Conservation (phyloP, 2,329 filamentous ascomycete species). For the Claviceps capensis region DNA sequence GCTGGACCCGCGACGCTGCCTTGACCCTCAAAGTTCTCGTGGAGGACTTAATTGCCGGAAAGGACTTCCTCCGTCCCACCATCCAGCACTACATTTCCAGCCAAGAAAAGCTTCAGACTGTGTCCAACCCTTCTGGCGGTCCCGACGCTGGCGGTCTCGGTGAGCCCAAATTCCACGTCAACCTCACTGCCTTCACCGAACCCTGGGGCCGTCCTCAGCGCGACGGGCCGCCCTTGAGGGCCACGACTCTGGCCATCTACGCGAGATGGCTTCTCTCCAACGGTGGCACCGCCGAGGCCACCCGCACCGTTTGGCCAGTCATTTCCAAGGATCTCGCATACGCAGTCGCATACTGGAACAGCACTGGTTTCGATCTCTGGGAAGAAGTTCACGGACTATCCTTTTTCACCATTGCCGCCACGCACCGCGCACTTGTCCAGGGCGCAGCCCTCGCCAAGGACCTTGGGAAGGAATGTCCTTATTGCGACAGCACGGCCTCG, state of each 20-base stretch:
- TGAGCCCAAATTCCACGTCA: slow-evolving; percentile 59
- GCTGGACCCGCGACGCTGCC: slow-evolving; percentile 65
- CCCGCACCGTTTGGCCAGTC: slow-evolving; percentile 53
- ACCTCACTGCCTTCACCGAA: slow-evolving; percentile 49
- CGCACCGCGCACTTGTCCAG: slow-evolving; percentile 56
- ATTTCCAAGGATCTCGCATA: slow-evolving; percentile 65
- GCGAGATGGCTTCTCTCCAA: slow-evolving; percentile 57
- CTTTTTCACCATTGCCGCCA: slow-evolving; percentile 62
- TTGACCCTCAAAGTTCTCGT: slow-evolving; percentile 54
- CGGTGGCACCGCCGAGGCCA: slow-evolving; percentile 44
- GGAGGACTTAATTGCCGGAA: slow-evolving; percentile 46
- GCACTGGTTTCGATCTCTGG: slow-evolving; percentile 64
- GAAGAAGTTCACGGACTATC: slow-evolving; percentile 66
- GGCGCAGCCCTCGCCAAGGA: slow-evolving; percentile 51
- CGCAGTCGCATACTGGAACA: slow-evolving; percentile 57
- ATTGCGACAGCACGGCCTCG: slow-evolving; percentile 51
- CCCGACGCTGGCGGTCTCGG: slow-evolving; percentile 40
- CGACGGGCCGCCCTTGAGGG: slow-evolving; percentile 65
- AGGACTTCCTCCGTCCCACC: slow-evolving; percentile 40
- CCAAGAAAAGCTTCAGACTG: slow-evolving; percentile 50
- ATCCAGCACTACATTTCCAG: slow-evolving; percentile 55
- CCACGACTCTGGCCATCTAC: slow-evolving; percentile 59
- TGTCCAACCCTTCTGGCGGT: slow-evolving; percentile 53
- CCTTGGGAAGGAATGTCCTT: slow-evolving; percentile 45
- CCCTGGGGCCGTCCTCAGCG: slow-evolving; percentile 63